These are phyloP conservation scores for Rhodamnia rubescens DNA, from an alignment of 345 rosid genomes.

Conservation along the genomic window DNA sequence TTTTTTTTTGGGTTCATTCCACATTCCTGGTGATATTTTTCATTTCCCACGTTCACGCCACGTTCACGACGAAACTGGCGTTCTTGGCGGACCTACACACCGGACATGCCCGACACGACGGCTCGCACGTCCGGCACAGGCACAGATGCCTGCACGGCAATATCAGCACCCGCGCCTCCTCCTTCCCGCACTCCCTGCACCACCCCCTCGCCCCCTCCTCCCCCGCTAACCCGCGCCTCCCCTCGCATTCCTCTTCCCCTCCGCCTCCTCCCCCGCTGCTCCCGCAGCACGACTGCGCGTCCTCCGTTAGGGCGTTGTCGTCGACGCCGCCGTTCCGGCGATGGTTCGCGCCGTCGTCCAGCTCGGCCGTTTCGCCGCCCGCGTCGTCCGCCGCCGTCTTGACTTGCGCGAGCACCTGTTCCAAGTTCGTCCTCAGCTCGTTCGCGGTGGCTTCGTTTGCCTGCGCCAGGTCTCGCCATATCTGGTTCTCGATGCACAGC, in stretches of 20 bases:
- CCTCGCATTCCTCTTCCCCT: neutral
- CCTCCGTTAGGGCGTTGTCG: neutral
- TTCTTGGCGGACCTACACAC: neutral
- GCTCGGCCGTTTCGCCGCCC: neutral
- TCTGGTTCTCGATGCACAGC: conserved; percentile 4
- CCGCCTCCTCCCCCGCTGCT: neutral
- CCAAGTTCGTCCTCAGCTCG: neutral
- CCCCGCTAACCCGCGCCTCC: neutral
- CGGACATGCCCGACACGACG: conserved; percentile 2
- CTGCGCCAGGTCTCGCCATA: conserved; percentile 5
- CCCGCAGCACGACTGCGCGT: conserved; percentile 7
- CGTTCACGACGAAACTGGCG: neutral
- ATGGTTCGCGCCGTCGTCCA: neutral
- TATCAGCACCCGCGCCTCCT: conserved; percentile 5
- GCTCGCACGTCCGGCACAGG: conserved; percentile 1
- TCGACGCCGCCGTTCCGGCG: neutral
- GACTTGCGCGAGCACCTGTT: conserved; percentile 5
- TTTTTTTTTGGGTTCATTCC: neutral
- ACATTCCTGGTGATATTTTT: neutral
- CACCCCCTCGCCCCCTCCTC: neutral
- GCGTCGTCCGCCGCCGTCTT: neutral
- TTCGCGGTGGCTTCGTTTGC: conserved; percentile 8
- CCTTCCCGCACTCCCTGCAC: conserved; percentile 6
- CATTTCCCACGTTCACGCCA: neutral
- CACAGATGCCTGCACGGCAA: conserved; percentile 10